Evolutionary conservation across 2,329 filamentous ascomycete species (phyloP).

Genomic region (Claviceps quebecensis): DNA sequence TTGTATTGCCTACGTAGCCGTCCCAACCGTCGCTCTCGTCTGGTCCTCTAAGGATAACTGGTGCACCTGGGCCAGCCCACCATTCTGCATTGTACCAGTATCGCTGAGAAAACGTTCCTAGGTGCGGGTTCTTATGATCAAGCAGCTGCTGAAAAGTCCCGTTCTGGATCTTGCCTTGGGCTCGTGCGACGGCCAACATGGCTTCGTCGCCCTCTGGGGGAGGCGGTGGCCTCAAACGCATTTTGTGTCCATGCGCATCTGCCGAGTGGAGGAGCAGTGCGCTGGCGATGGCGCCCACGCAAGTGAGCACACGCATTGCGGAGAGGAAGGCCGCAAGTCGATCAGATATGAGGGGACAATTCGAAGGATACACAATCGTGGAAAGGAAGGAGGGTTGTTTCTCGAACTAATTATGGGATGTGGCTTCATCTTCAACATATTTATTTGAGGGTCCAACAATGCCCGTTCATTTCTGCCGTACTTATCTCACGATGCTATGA

Average conservation of each 20-base stretch:
- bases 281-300: not conserved
- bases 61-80: constrained; percentile 61
- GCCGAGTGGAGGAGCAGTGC: not conserved
- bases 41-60: constrained; percentile 53
- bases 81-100: constrained; percentile 69
- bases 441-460: no score
- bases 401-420: no score
- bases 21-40: constrained; percentile 49
- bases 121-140: constrained; percentile 39
- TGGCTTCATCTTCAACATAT: no score
- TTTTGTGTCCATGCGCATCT: no score
- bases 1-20: constrained; percentile 56
- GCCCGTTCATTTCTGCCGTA: no score
- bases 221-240: no score
- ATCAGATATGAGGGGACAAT: no score
- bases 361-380: no score
- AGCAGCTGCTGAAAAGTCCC: constrained; percentile 37
- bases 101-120: constrained; percentile 50
- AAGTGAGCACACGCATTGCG: not conserved
- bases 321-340: not conserved
- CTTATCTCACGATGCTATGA: no score
- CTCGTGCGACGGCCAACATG: not conserved
- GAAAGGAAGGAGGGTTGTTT: no score
- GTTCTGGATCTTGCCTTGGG: not conserved
- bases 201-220: not conserved